Evolutionary conservation across 257 asterid species (phyloP).

Genomic region (Lithospermum erythrorhizon): DNA sequence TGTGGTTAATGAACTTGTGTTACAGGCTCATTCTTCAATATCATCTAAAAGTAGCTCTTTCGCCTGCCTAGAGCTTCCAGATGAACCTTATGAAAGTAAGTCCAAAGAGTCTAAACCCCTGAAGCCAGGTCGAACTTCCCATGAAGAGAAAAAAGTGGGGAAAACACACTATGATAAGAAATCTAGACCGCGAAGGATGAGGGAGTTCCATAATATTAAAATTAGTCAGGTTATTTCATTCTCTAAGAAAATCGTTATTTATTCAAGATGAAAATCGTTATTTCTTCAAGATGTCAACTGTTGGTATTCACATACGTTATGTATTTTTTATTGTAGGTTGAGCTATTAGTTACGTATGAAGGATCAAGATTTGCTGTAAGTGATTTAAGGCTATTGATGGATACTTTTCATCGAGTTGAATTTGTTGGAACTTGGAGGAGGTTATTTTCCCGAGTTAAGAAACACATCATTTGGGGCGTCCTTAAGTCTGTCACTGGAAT

Average conservation of each 20-base stretch:
- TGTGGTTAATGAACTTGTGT: slow-evolving; percentile 84
- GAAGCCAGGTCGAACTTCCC: slow-evolving; percentile 84
- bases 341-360: slow-evolving; percentile 93
- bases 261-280: background rate
- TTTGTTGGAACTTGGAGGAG: slow-evolving; percentile 98
- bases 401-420: slow-evolving; percentile 84
- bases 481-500: slow-evolving; percentile 97
- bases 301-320: slow-evolving; percentile 8
- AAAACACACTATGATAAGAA: slow-evolving; percentile 78
- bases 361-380: slow-evolving; percentile 98
- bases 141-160: slow-evolving; percentile 76
- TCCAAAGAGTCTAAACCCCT: slow-evolving; percentile 47
- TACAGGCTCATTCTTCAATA: slow-evolving; percentile 66
- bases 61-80: slow-evolving; percentile 47
- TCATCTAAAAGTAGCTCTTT: slow-evolving; percentile 45
- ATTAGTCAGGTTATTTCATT: slow-evolving; percentile 80
- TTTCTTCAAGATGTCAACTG: slow-evolving; percentile 1
- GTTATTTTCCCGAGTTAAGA: slow-evolving; percentile 94
- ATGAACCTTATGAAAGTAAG: slow-evolving; percentile 51
- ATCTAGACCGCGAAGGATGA: slow-evolving; percentile 75
- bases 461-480: slow-evolving; percentile 99
- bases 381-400: slow-evolving; percentile 95
- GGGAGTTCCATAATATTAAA: slow-evolving; percentile 95
- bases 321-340: slow-evolving; percentile 56
- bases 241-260: too few species aligned